phyloP scores from a whole-genome alignment of 371 early-diverging fungal species.

The Mucor velutinosus region DNA sequence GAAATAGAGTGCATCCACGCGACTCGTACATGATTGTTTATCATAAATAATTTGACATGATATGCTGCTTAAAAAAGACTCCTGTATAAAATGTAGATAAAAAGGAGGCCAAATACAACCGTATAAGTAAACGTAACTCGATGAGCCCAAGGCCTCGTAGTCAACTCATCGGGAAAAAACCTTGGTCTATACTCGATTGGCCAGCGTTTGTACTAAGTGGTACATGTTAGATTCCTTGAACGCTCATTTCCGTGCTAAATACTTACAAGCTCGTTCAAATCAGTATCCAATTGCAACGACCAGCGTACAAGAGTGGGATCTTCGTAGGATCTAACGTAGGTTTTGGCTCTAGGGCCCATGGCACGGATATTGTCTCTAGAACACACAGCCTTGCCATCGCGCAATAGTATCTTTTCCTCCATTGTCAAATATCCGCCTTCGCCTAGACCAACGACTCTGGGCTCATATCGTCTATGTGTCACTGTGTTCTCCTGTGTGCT shows the following conservation, averaged over 20 bases:
- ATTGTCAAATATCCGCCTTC: conserved; percentile 6
- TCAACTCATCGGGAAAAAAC: not conserved
- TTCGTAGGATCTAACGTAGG: conserved; percentile 16
- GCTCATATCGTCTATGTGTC: not conserved
- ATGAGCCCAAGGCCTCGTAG: conserved; percentile 4
- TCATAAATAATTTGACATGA: not conserved
- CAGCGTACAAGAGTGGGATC: conserved; percentile 3
- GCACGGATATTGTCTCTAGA: conserved; percentile 9
- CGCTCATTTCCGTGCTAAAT: not conserved
- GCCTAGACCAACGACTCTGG: not conserved
- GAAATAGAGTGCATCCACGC: not conserved
- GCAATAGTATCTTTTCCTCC: conserved; percentile 8
- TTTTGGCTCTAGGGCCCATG: conserved; percentile 7
- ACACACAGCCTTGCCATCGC: conserved; percentile 8
- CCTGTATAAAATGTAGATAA: conserved; percentile 2
- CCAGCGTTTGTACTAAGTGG: conserved; percentile 4
- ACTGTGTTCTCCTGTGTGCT: not conserved
- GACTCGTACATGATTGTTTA: not conserved
- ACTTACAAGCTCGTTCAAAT: conserved; percentile 11
- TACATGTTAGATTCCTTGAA: not conserved
- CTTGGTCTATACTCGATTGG: not conserved
- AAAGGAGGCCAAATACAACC: not conserved
- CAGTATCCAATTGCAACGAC: not conserved
- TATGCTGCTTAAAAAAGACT: not conserved
- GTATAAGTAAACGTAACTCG: not conserved